Percentiles rank a stretch among this genome's conserved stretches.
Evolutionary conservation across 331 rosid species (phyloP).

Genomic region (Cydonia oblonga): DNA sequence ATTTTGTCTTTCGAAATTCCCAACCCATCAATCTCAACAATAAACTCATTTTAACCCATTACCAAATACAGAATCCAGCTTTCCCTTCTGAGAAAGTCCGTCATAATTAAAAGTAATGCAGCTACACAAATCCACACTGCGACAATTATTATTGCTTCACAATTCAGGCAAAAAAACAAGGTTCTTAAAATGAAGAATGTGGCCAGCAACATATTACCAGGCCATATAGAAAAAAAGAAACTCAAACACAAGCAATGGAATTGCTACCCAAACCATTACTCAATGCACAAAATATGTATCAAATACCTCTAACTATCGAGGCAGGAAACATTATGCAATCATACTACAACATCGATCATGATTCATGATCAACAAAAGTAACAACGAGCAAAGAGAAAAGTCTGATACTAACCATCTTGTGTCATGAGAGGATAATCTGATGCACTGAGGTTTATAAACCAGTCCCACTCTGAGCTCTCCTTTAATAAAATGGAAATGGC

Average conservation of each 20-base stretch:
- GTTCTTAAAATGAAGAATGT: not conserved
- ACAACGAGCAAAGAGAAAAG: not conserved
- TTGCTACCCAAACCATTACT: not conserved
- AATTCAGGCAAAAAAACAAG: conserved; percentile 8
- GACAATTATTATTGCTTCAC: not conserved
- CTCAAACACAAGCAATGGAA: conserved; percentile 5
- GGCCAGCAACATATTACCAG: not conserved
- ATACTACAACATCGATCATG: not conserved
- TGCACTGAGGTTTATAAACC: conserved; percentile 96
- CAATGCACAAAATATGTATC: not conserved
- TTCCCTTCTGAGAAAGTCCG: not conserved
- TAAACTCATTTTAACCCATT: conserved; percentile 5
- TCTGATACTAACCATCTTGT: conserved; percentile 56
- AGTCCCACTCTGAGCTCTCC: conserved; percentile 92
- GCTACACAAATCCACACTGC: conserved; percentile 4
- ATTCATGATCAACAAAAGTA: not conserved
- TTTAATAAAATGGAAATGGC: conserved; percentile 80
- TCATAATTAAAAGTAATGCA: not conserved
- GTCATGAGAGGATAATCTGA: conserved; percentile 96
- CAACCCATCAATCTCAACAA: conserved; percentile 1
- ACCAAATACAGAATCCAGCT: not conserved
- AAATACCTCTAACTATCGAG: conserved; percentile 4
- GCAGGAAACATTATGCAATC: conserved; percentile 4
- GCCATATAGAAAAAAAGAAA: not conserved
- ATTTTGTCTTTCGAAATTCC: not conserved